phyloP scores from a whole-genome alignment of 768 basidiomycete genomes.

The Rhodocollybia butyracea region DNA sequence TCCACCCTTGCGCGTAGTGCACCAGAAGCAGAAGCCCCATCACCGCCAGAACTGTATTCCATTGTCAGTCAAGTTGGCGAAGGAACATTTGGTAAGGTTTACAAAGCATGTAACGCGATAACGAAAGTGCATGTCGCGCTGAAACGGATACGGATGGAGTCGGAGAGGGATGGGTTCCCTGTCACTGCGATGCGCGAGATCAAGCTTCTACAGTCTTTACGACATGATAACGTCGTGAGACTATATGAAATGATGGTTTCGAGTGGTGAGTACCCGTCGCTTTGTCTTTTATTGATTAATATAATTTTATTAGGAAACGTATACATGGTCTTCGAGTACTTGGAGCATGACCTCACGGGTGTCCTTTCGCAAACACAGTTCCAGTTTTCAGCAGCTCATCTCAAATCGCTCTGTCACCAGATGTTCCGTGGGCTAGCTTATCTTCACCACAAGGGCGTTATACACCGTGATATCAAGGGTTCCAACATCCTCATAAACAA shows the following conservation, averaged over 20 bases:
- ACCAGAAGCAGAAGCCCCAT: background rate
- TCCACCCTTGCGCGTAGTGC: background rate
- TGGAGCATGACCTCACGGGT: conserved; percentile 98
- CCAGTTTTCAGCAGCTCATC: conserved; percentile 77
- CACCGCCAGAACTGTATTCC: conserved; percentile 61
- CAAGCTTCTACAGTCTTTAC: conserved; percentile 89
- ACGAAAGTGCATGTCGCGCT: conserved; percentile 82
- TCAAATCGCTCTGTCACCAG: conserved; percentile 94
- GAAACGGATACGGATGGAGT: conserved; percentile 97
- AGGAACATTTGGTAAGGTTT: conserved; percentile 73
- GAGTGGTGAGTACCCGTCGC: conserved; percentile 56
- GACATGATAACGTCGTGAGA: conserved; percentile 85
- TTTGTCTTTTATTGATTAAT: conserved; percentile 5
- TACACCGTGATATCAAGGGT: conserved; percentile 98
- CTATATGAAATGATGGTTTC: conserved; percentile 99
- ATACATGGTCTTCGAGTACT: conserved; percentile 99
- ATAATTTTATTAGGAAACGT: conserved; percentile 64
- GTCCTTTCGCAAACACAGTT: conserved; percentile 90
- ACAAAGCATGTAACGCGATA: conserved; percentile 49
- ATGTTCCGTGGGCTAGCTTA: conserved; percentile 95
- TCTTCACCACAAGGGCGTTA: conserved; percentile 92
- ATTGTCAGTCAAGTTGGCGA: conserved; percentile 95
- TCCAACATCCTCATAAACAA: conserved; percentile 96
- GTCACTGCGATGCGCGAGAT: conserved; percentile 99
- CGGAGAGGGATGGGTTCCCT: conserved; percentile 96